Base-by-base conservation (phyloP, 495 filamentous ascomycete genomes). In the Xylaria scruposa region DNA sequence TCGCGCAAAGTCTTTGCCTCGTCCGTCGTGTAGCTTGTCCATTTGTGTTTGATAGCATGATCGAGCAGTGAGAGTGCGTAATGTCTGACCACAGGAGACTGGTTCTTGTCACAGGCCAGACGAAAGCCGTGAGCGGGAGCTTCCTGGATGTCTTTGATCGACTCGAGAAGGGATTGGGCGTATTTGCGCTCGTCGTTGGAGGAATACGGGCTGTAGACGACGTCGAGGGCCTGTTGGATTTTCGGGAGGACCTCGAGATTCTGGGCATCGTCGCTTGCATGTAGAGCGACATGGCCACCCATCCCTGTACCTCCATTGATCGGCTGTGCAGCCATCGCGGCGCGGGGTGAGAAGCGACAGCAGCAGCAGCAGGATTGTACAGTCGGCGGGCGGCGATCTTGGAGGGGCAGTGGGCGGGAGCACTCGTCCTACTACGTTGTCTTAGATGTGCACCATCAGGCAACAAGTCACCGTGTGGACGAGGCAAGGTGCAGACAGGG, bases 51-150 rank as follows among this genome's bases (percentile, higher is more conserved):
- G 71, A 98, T 88, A 21, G 92, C 90, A 79, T 96, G 89, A 72
- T 99, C 96, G 71, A 99, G 87, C 26, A 98, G 86, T 13, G 94
- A 94, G 33, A 99, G 85, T 54, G 94, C 97, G 79, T 96, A 99
- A 81, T 98, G 94, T 73, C 96, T 92, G 53, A 98, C 92, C 46
- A 95, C 87, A 15, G 93, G 88, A 54, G 91, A 87, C 75, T 95
- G 92, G 13, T 86, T 81, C 71, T 85, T 85, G 78, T 92, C 91
- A 66, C 88, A 88, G 46, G 94, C 94, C 67, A 99, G 87, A 31
- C 88, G 86, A 80, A 92, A 97, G n/a, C 97, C 97, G 82, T 94
- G 90, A 26, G 89, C 90, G 17, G 94, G 93, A 0, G 95, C 94
- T 66, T 93, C 88, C 59, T 89, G 85, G 75, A 91, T 88, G 38